phyloP scores from a whole-genome alignment of 306 rosid species.

The Pueraria montana region DNA sequence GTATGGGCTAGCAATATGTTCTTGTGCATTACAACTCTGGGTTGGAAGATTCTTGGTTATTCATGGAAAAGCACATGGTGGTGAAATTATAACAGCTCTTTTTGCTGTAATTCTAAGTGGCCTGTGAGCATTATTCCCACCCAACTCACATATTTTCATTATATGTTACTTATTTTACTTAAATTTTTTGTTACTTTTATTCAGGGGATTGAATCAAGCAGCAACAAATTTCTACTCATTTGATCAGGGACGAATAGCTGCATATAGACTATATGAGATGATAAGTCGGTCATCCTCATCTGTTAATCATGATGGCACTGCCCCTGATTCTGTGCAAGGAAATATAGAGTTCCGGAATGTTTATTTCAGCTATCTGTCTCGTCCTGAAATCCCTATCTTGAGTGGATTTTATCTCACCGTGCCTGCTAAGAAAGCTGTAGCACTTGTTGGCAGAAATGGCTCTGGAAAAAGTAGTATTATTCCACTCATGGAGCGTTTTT shows the following conservation, averaged over 20 bases:
- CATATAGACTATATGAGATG: slow-evolving; percentile 98
- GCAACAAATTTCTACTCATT: slow-evolving; percentile 99
- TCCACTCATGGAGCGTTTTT: slow-evolving; percentile 99
- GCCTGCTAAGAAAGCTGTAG: slow-evolving; percentile 99
- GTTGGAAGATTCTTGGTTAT: slow-evolving; percentile 93
- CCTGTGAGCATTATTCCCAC: slow-evolving; percentile 74
- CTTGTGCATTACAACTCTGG: slow-evolving; percentile 99
- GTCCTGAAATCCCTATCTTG: slow-evolving; percentile 99
- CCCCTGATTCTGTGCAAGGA: slow-evolving; percentile 84
- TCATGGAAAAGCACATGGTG: slow-evolving; percentile 79
- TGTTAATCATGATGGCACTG: slow-evolving; percentile 81
- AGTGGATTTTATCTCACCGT: slow-evolving; percentile 98
- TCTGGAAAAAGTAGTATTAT: slow-evolving; percentile 99
- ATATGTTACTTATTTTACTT: slow-evolving; percentile 27
- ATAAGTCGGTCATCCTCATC: slow-evolving; percentile 95
- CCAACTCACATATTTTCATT: not conserved
- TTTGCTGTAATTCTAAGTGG: slow-evolving; percentile 99
- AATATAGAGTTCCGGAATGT: slow-evolving; percentile 97
- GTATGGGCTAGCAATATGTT: slow-evolving; percentile 98
- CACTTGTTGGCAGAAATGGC: slow-evolving; percentile 99
- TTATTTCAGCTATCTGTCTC: slow-evolving; percentile 97
- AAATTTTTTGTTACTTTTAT: slow-evolving; percentile 45
- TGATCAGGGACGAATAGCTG: slow-evolving; percentile 99
- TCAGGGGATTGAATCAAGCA: slow-evolving; percentile 97
- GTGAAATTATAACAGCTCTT: slow-evolving; percentile 93